A percentile compares a stretch with the other conserved stretches of the same genome.
phyloP scores from a whole-genome alignment of 768 basidiomycete genomes.

The Suillus cothurnatus region DNA sequence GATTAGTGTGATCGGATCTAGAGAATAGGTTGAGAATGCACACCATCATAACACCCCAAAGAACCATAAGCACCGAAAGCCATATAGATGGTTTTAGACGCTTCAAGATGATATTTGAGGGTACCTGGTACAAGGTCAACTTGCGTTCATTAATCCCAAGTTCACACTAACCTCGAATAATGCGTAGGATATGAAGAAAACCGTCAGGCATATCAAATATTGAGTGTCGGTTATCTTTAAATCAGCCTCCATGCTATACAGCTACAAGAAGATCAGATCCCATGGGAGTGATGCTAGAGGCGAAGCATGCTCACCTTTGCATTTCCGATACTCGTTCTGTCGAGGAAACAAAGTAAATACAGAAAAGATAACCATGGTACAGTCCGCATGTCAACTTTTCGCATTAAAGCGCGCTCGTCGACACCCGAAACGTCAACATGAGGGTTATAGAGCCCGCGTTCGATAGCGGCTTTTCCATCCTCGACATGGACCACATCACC shows the following conservation, averaged over 20 bases:
- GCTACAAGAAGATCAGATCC: constrained; percentile 34
- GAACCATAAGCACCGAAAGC: constrained; percentile 72
- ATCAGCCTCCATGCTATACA: constrained; percentile 62
- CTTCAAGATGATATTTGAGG: constrained; percentile 73
- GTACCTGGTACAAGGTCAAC: constrained; percentile 42
- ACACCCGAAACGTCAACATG: constrained; percentile 59
- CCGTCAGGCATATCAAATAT: constrained; percentile 63
- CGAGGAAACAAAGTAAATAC: constrained; percentile 74
- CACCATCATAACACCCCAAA: constrained; percentile 81
- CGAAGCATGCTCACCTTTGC: constrained; percentile 19
- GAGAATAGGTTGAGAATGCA: constrained; percentile 8
- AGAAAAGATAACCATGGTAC: constrained; percentile 75
- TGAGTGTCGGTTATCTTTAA: constrained; percentile 66
- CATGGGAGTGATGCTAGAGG: not conserved
- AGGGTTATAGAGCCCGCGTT: constrained; percentile 34
- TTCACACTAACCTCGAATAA: constrained; percentile 58
- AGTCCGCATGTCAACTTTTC: constrained; percentile 69
- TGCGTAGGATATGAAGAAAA: constrained; percentile 66
- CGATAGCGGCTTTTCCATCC: constrained; percentile 1
- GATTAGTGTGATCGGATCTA: not conserved
- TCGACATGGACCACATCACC: constrained; percentile 11
- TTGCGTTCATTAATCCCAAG: not conserved
- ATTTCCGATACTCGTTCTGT: constrained; percentile 58
- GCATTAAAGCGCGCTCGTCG: constrained; percentile 67
- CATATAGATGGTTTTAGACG: constrained; percentile 76